phyloP scores from a whole-genome alignment of 805 yeast species.

The Pichia sporocuriosa region DNA sequence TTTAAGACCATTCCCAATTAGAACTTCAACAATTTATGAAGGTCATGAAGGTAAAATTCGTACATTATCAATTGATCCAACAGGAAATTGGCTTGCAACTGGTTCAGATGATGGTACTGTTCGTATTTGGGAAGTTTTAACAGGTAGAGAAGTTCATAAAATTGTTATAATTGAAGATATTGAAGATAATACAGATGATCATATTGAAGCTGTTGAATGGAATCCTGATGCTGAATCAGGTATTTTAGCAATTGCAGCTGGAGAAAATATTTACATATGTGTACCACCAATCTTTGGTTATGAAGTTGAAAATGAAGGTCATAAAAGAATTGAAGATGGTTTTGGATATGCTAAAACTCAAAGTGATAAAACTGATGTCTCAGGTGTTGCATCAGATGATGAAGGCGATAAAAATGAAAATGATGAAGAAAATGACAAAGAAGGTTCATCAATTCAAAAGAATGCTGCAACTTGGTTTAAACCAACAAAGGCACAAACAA shows the following conservation, averaged over 20 bases:
- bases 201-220: constrained; percentile 81
- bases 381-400: constrained; percentile 34
- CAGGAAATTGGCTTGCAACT: constrained; percentile 93
- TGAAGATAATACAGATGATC: constrained; percentile 59
- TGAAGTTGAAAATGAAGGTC: constrained; percentile 76
- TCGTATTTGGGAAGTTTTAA: constrained; percentile 91
- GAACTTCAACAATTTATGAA: constrained; percentile 71
- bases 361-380: constrained; percentile 22
- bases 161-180: constrained; percentile 40
- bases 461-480: constrained; percentile 77
- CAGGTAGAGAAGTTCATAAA: constrained; percentile 88
- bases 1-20: constrained; percentile 92
- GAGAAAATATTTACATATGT: constrained; percentile 67
- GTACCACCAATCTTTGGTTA: constrained; percentile 91
- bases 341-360: constrained; percentile 67
- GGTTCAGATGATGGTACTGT: constrained; percentile 97
- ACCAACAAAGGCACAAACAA: constrained; percentile 57
- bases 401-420: constrained; percentile 29
- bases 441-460: constrained; percentile 29
- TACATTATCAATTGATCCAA: constrained; percentile 75
- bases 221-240: constrained; percentile 73
- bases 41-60: constrained; percentile 86
- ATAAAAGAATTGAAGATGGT: constrained; percentile 76
- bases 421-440: constrained; percentile 30
- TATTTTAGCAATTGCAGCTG: constrained; percentile 78